These are phyloP conservation scores for Lichtheimia hyalospora DNA, from an alignment of 371 early-diverging fungal species.

Conservation along the genomic window DNA sequence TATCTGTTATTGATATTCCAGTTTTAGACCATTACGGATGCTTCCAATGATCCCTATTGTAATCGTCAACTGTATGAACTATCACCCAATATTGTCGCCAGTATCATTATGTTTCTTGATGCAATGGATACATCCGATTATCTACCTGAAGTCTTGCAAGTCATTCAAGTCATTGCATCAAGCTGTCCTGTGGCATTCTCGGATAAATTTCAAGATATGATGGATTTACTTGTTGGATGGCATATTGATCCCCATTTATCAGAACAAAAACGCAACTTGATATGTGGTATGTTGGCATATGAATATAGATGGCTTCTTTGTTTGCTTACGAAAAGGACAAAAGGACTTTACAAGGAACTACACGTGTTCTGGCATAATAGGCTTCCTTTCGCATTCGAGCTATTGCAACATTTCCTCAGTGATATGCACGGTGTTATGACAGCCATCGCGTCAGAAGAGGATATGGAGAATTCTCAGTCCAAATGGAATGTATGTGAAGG, in stretches of 20 bases:
- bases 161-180: conserved; percentile 24
- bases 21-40: conserved; percentile 9
- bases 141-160: conserved; percentile 25
- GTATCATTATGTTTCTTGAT: conserved; percentile 37
- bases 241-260: conserved; percentile 54
- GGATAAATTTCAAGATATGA: conserved; percentile 54
- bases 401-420: conserved; percentile 53
- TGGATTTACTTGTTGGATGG: conserved; percentile 73
- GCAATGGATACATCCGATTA: conserved; percentile 39
- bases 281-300: conserved; percentile 36
- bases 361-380: conserved; percentile 25
- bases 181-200: conserved; percentile 28
- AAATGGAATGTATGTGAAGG: conserved; percentile 22
- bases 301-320: too few relatives aligned
- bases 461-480: conserved; percentile 4
- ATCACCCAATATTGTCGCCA: conserved; percentile 14
- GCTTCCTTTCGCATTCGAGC: conserved; percentile 39
- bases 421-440: conserved; percentile 23
- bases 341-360: conserved; percentile 1
- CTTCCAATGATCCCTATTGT: conserved; percentile 5
- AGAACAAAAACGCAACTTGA: conserved; percentile 32
- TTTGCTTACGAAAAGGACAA: too few relatives aligned
- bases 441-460: conserved; percentile 4
- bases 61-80: conserved; percentile 11
- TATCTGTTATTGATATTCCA: neutral